Percentiles rank a stretch among this genome's conserved stretches.
phyloP scores from a whole-genome alignment of 2,329 filamentous ascomycete genomes.

The Arthroderma uncinatum region DNA sequence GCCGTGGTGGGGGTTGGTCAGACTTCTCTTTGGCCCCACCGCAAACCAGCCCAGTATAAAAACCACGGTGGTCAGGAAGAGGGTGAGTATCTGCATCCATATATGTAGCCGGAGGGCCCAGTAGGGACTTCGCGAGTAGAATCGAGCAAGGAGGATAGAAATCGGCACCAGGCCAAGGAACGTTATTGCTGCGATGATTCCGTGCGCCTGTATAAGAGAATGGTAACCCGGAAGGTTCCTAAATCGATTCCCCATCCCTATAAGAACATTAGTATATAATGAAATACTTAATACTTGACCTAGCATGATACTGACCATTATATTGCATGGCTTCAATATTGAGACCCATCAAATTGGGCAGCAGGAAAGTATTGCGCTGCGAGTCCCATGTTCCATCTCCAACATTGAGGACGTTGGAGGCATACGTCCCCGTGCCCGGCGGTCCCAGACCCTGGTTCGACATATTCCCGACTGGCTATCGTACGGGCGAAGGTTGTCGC shows the following conservation, averaged over 20 bases:
- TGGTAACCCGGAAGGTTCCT: constrained; percentile 48
- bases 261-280: not conserved
- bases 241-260: constrained; percentile 58
- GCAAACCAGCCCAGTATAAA: constrained; percentile 54
- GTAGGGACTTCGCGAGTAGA: constrained; percentile 43
- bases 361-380: constrained; percentile 49
- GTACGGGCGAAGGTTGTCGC: not conserved
- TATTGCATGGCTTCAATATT: constrained; percentile 58
- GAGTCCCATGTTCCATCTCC: constrained; percentile 58
- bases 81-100: constrained; percentile 51
- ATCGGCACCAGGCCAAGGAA: constrained; percentile 51
- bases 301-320: constrained; percentile 45
- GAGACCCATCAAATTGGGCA: constrained; percentile 53
- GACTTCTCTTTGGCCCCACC: constrained; percentile 48
- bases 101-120: constrained; percentile 50
- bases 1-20: constrained; percentile 57
- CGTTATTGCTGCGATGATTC: constrained; percentile 48
- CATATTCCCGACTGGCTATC: constrained; percentile 20
- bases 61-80: constrained; percentile 51
- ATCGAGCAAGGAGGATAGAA: constrained; percentile 50
- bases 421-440: constrained; percentile 51
- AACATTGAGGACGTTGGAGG: constrained; percentile 50
- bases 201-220: constrained; percentile 48
- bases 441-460: constrained; percentile 35
- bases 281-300: no score